Percentiles rank a stretch among this genome's conserved stretches.
phyloP scores from a whole-genome alignment of 805 yeast genomes.

The Candida schatavii region DNA sequence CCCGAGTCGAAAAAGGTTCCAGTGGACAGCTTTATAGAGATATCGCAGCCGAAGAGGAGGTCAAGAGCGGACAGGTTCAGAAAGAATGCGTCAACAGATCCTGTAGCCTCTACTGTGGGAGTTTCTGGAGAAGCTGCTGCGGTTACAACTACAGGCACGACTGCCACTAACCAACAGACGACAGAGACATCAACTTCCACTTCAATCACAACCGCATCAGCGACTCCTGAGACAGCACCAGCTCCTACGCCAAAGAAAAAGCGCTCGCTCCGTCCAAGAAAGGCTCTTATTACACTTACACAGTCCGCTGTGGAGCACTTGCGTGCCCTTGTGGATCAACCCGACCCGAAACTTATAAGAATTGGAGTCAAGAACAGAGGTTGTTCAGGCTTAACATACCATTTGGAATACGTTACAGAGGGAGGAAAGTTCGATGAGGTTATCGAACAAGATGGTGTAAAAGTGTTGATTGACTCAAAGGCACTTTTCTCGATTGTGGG shows the following conservation, averaged over 20 bases:
- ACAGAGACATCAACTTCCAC: slow-evolving; percentile 4
- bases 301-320: slow-evolving; percentile 76
- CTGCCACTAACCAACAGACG: slow-evolving; percentile 1
- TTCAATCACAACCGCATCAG: slow-evolving; percentile 6
- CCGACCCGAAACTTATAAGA: slow-evolving; percentile 84
- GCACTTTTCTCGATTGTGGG: slow-evolving; percentile 95
- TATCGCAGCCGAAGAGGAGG: slow-evolving; percentile 13
- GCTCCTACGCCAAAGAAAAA: slow-evolving; percentile 27
- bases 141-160: slow-evolving; percentile 7
- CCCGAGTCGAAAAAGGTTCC: slow-evolving; percentile 6
- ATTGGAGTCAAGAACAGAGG: slow-evolving; percentile 96
- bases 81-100: slow-evolving; percentile 2
- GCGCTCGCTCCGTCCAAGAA: slow-evolving; percentile 78
- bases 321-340: slow-evolving; percentile 63
- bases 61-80: slow-evolving; percentile 6
- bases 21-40: slow-evolving; percentile 10
- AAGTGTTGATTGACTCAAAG: slow-evolving; percentile 89
- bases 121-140: slow-evolving; percentile 2
- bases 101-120: slow-evolving; percentile 3
- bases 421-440: slow-evolving; percentile 96
- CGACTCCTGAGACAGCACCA: slow-evolving; percentile 7
- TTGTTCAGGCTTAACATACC: slow-evolving; percentile 92
- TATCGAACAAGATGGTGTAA: slow-evolving; percentile 90
- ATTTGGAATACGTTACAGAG: slow-evolving; percentile 81
- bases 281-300: slow-evolving; percentile 81